A percentile compares a stretch with the other conserved stretches of the same genome.
Evolutionary conservation across 2,329 filamentous ascomycete genomes (phyloP).

Genomic region (Phaeophleospora eucalypticola): DNA sequence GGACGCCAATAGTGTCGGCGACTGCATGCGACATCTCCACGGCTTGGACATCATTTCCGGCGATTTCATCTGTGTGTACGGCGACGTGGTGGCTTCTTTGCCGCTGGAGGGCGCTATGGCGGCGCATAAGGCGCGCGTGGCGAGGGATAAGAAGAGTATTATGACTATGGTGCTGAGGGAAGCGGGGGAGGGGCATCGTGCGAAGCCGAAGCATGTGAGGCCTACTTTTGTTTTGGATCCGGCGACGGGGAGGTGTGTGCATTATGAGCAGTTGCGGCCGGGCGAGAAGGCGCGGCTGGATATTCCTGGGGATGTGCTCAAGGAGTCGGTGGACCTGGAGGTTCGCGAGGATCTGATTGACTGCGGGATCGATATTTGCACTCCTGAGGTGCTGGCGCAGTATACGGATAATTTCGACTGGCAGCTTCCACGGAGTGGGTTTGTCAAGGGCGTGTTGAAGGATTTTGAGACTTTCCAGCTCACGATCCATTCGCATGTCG

Average conservation of each 20-base stretch:
- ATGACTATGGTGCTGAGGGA: slow-evolving; percentile 93
- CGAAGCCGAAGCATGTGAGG: slow-evolving; percentile 69
- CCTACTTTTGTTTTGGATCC: slow-evolving; percentile 86
- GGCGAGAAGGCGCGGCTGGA: slow-evolving; percentile 58
- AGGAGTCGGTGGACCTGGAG: slow-evolving; percentile 70
- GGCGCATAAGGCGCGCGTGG: slow-evolving; percentile 73
- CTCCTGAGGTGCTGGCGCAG: slow-evolving; percentile 85
- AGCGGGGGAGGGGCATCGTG: slow-evolving; percentile 69
- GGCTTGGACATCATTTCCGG: slow-evolving; percentile 77
- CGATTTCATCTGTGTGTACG: slow-evolving; percentile 89
- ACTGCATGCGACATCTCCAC: slow-evolving; percentile 92
- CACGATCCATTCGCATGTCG: slow-evolving; percentile 87
- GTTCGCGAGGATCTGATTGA: slow-evolving; percentile 86
- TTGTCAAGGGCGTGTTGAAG: slow-evolving; percentile 87
- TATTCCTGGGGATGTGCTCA: slow-evolving; percentile 76
- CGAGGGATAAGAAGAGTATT: slow-evolving; percentile 86
- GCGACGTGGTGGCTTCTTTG: slow-evolving; percentile 87
- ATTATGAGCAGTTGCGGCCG: slow-evolving; percentile 87
- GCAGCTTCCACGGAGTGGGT: slow-evolving; percentile 81
- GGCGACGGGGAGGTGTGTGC: slow-evolving; percentile 73
- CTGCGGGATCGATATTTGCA: slow-evolving; percentile 94
- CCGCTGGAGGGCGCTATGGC: slow-evolving; percentile 74
- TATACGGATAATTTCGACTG: slow-evolving; percentile 99
- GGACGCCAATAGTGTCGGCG: slow-evolving; percentile 80
- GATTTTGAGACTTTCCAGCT: slow-evolving; percentile 97